Evolutionary conservation across 2,329 filamentous ascomycete species (phyloP), one percentile per base, ranked within the genome.

Genomic region (Pezicula radicicola): DNA sequence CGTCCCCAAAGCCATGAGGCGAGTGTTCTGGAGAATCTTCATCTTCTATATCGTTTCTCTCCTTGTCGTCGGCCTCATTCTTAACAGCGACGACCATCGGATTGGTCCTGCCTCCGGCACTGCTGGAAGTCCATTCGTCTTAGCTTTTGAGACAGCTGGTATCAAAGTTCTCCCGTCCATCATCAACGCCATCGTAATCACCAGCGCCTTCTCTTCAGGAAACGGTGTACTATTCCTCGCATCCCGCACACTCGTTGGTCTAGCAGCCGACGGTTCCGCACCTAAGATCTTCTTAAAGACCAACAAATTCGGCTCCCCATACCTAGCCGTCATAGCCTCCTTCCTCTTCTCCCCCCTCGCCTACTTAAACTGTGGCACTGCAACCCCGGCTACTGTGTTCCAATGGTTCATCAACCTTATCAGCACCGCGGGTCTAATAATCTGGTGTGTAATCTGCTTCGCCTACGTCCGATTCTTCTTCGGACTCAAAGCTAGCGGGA

Each of bases 151-250:
- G 12, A 79, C 81, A 18, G 87, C 87, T 2, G 81, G 84, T 1
- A 83, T 91, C 51, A 75, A 74, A 3, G 84, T 78, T 6, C 79
- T 91, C 9, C 84, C 86, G 0, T 82, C 81, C 9, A 78, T 91
- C 49, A 84, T 91, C 68, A 91, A 91, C 65, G 87, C 86, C 39
- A 75, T 90, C 37, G 85, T 91, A 61, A 76, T 90, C 60, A 87
- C 83, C 0, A 87, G 84, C 0, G 85, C 84, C 0, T 84, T 81
- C 68, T 88, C 85, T 0, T 78, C 85, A 0, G 84, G 80, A 0
- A 90, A 89, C 59, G 83, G 86, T 42, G 37, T 40, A 13, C 72
- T 90, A 33, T 71, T 75, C 46, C 72, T 79, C 0, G 81, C 80
- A 19, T 83, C 81, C 0, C 76, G 81, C 40, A 79, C 81, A 30